Base-by-base conservation (phyloP, 1,284 basidiomycete genomes). In the Fistulinella staudtii region DNA sequence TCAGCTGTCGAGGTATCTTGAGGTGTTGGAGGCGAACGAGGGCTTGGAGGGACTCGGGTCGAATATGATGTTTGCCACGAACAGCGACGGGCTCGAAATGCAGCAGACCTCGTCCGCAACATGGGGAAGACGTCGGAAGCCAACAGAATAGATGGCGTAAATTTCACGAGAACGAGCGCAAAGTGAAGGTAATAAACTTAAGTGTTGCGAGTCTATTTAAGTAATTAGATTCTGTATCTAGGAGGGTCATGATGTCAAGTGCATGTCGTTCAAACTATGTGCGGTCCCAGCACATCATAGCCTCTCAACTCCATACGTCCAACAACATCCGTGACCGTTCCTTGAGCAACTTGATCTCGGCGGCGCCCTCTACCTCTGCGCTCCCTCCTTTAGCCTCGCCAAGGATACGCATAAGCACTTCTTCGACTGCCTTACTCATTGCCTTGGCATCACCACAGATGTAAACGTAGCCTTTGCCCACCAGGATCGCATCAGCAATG, bases 371-470 rank as follows among this genome's bases (percentile, higher is more conserved):
- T 5, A 87, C 82, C 57, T 86, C 86, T 8, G 79, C 81, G 31
- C 76, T 81, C 24, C 91, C 92, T 39, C 91, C 91, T 74, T 93
- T 95, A 14, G 90, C 93, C 67, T 94, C 89, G 18, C 86, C 93
- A n/a, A 99, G 75, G 57, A 98, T 91, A 58, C 75, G 76, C 47
- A 81, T 81, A 36, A 99, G 73, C 25, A 82, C 77, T 56, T 91
- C 89, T 70, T 99, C 96, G 24, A 99, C 95, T 39, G 87, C 80
- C 66, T 93, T 93, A 61, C 85, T 85, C 95, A 99, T 99, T 65
- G 79, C 82, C 77, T 93, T 94, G 41, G 93, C 95, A 62, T 99
- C 95, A 63, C 96, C 95, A 60, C 95, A 98, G 53, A 94, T 87
- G 68, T 93, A 94, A 10, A 95, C 78, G 66, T 95, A 95, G 17